Base-by-base conservation (phyloP, 768 basidiomycete species). In the Thelephora ganbajun region DNA sequence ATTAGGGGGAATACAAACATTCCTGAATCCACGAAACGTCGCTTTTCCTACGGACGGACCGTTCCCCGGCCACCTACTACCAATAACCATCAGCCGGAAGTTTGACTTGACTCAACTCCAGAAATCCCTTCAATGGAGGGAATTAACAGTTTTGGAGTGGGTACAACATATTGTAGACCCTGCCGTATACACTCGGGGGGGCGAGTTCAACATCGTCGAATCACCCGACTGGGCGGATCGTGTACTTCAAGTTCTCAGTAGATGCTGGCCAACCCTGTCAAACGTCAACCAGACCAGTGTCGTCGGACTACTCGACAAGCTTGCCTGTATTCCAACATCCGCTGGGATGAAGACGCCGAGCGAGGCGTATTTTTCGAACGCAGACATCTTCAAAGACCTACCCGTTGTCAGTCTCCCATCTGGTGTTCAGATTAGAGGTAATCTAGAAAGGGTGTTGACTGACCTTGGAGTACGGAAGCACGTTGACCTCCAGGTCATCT, bases 401-500 rank as follows among this genome's bases (percentile, higher is more conserved):
- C 80, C 93, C 0, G 74, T 89, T 37, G 79, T 92, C 5, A 72
- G 67, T 1, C 66, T 96, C 41, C 74, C 87, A 1, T 85, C 81
- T 5, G 77, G 76, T 2, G 55, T 65, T 1, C 46, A 60, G 0
- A 67, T 92, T 53, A 90, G 85, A 59, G 82, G 80, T 0, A 62
- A 69, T 4, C 59, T 89, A 53, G 90, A 93, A 58, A 81, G 76
- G 52, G 61, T 89, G 2, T 63, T 91, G 5, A 67, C 75, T 23
- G 74, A 72, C 1, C 65, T 97, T 0, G 94, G 91, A 11, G 88
- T 97, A 11, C 76, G 90, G 14, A 88, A 80, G 59, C 91, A 93
- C 53, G 90, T 97, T 6, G 87, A 97, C 50, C 69, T 97, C 1
- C 92, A 97, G 60, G 68, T 96, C 2, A 74, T 99, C n/a, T 99